Conservation (phyloP, 2,329 filamentous ascomycete genomes). For the Alternaria rosae region DNA sequence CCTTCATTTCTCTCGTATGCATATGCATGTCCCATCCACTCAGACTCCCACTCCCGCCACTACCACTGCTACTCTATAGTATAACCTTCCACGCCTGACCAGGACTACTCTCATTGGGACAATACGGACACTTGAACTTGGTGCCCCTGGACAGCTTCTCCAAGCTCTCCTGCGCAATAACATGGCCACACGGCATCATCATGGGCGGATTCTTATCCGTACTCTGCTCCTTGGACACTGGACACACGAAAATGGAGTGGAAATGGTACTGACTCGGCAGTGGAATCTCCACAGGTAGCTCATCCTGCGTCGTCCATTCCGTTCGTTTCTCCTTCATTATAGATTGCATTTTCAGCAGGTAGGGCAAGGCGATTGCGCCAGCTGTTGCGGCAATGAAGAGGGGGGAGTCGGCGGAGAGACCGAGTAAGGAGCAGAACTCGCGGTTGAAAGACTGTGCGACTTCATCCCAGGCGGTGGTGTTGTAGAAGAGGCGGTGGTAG, state of each 20-base stretch:
- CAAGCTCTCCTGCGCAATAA: slow-evolving; percentile 85
- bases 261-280: slow-evolving; percentile 73
- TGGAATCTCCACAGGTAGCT: slow-evolving; percentile 80
- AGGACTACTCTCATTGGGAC: slow-evolving; percentile 80
- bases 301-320: slow-evolving; percentile 92
- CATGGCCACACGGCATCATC: slow-evolving; percentile 96
- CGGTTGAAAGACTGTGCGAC: slow-evolving; percentile 87
- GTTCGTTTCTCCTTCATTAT: slow-evolving; percentile 90
- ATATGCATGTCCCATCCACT: too few relatives aligned
- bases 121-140: slow-evolving; percentile 93
- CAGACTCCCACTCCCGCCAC: too few relatives aligned
- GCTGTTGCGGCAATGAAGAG: slow-evolving; percentile 93
- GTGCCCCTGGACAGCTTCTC: slow-evolving; percentile 78
- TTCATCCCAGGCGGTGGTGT: slow-evolving; percentile 78
- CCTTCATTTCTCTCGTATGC: too few relatives aligned
- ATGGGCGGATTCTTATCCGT: slow-evolving; percentile 93
- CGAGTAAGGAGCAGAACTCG: slow-evolving; percentile 92
- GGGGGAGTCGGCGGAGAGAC: slow-evolving; percentile 88
- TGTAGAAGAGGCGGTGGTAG: slow-evolving; percentile 80
- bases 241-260: slow-evolving; percentile 97
- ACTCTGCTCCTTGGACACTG: slow-evolving; percentile 94
- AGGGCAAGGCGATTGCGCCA: slow-evolving; percentile 88
- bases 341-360: slow-evolving; percentile 83
- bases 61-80: slow-evolving; percentile 27
- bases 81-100: slow-evolving; percentile 68